Conservation (phyloP, 2,329 filamentous ascomycete genomes). For the Davidsoniella eucalypti region DNA sequence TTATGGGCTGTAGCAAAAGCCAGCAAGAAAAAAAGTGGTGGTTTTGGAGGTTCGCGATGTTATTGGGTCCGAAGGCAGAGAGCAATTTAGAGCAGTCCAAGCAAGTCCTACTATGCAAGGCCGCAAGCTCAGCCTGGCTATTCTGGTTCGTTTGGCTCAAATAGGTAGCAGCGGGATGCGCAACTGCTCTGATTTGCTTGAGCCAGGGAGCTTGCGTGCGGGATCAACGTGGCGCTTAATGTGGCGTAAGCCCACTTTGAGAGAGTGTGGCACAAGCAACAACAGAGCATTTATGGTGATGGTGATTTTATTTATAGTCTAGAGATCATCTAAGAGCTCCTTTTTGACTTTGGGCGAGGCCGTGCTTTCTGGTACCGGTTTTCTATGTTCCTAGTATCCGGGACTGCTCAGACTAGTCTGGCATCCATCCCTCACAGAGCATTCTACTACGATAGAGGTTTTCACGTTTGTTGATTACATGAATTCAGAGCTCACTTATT, state of each 20-base stretch:
- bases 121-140: slow-evolving; percentile 9
- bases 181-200: slow-evolving; percentile 6
- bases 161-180: slow-evolving; percentile 13
- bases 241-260: not conserved
- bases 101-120: slow-evolving; percentile 9
- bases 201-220: not conserved
- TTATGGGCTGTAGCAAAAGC: not conserved
- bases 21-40: slow-evolving; percentile 1
- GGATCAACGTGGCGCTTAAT: slow-evolving; percentile 3
- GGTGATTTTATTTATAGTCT: no score
- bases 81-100: no score
- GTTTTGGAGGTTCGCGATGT: not conserved
- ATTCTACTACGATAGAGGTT: no score
- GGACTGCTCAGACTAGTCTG: no score
- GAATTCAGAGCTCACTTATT: no score
- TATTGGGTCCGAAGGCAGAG: not conserved
- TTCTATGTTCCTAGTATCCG: no score
- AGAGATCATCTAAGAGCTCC: no score
- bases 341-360: no score
- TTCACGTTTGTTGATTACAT: no score
- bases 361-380: no score
- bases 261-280: not conserved
- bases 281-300: no score
- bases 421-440: no score
- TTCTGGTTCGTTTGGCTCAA: not conserved